phyloP scores from a whole-genome alignment of 1,139 yeast genomes.

The Suhomyces yuchorum region DNA sequence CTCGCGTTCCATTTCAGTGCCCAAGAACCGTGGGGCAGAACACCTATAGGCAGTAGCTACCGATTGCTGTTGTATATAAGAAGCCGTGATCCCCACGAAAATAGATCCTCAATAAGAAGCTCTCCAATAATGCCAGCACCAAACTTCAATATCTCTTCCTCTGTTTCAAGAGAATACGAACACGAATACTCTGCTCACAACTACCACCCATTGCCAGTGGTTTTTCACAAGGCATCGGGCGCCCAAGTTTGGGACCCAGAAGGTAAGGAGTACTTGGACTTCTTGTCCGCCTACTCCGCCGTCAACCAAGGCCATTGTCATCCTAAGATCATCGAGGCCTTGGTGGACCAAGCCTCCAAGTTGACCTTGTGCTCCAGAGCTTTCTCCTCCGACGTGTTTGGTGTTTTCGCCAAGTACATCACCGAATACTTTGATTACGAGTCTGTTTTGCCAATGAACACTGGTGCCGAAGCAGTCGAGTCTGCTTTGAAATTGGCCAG shows the following conservation, averaged over 20 bases:
- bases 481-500: constrained; percentile 92
- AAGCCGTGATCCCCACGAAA: not conserved
- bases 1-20: constrained; percentile 10
- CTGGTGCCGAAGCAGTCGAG: constrained; percentile 99
- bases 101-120: not conserved
- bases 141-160: constrained; percentile 56
- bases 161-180: constrained; percentile 70
- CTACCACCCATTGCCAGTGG: constrained; percentile 96
- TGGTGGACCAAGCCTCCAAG: constrained; percentile 81
- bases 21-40: constrained; percentile 10
- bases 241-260: constrained; percentile 99
- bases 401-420: constrained; percentile 81
- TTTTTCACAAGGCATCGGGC: constrained; percentile 80
- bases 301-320: constrained; percentile 99
- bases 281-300: constrained; percentile 91
- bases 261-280: constrained; percentile 85
- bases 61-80: constrained; percentile 14
- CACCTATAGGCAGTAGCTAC: constrained; percentile 20
- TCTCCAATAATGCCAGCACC: constrained; percentile 20
- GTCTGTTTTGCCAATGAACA: constrained; percentile 95
- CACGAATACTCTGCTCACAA: constrained; percentile 89
- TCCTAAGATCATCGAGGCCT: constrained; percentile 84
- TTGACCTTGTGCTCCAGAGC: constrained; percentile 91
- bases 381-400: constrained; percentile 86
- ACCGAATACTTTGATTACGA: constrained; percentile 91